These are phyloP conservation scores for Ascochyta fabae DNA, from an alignment of 2,329 filamentous ascomycete species.

Conservation along the genomic window DNA sequence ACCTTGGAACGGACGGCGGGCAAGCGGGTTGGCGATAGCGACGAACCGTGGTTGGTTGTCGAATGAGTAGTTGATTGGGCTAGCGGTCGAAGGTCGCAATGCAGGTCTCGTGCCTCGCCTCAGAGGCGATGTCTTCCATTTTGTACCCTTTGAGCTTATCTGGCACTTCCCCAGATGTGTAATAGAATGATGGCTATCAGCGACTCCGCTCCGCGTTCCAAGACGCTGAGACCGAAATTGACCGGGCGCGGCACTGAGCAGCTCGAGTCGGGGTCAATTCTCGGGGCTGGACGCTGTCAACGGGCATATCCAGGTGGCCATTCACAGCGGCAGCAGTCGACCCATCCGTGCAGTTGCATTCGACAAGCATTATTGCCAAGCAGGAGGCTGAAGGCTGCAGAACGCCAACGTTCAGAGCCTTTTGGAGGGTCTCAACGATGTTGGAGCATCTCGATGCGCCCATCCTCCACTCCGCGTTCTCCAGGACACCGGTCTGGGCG, in stretches of 20 bases:
- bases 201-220: slow-evolving; percentile 5
- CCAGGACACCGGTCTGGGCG: slow-evolving; percentile 9
- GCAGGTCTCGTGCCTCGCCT: background rate
- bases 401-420: slow-evolving; percentile 5
- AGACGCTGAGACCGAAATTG: slow-evolving; percentile 16
- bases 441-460: background rate
- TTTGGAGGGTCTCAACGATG: background rate
- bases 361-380: slow-evolving; percentile 15
- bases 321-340: slow-evolving; percentile 9
- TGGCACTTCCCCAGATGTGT: slow-evolving; percentile 20
- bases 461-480: slow-evolving; percentile 8
- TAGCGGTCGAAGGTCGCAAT: background rate
- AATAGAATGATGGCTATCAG: slow-evolving; percentile 24
- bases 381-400: slow-evolving; percentile 9
- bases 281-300: slow-evolving; percentile 12
- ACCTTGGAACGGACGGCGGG: slow-evolving; percentile 19
- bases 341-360: slow-evolving; percentile 11
- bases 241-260: slow-evolving; percentile 16
- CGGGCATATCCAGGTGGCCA: slow-evolving; percentile 12
- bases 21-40: slow-evolving; percentile 2
- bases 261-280: slow-evolving; percentile 10
- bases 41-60: slow-evolving; percentile 3
- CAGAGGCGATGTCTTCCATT: slow-evolving; percentile 3
- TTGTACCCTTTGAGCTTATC: slow-evolving; percentile 17
- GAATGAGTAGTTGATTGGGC: background rate